A percentile compares a stretch with the other conserved stretches of the same genome.
These are phyloP conservation scores for Globisporangium paroecandrum DNA, from an alignment of 352 stramenopile genomes.

Conservation along the genomic window DNA sequence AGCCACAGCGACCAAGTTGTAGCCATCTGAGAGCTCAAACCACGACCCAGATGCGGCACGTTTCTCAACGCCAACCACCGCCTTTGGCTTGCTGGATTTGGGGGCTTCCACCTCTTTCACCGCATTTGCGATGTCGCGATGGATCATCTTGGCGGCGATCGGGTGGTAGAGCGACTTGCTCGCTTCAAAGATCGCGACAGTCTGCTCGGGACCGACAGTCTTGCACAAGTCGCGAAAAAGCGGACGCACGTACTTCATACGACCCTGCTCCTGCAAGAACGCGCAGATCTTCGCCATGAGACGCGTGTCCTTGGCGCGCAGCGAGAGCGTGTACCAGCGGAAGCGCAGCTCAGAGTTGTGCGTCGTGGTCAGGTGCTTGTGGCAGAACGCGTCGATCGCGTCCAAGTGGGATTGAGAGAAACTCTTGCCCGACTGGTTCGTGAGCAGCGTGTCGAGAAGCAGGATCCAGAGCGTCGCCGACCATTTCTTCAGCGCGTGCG, in stretches of 20 bases:
- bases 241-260: conserved; percentile 75
- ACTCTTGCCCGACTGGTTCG: not conserved
- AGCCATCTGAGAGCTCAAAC: conserved; percentile 6
- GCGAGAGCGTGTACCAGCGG: conserved; percentile 60
- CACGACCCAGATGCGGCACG: not conserved
- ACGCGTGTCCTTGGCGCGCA: conserved; percentile 46
- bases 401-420: conserved; percentile 33
- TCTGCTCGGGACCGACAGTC: conserved; percentile 27
- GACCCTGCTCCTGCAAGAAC: conserved; percentile 65
- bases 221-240: conserved; percentile 60
- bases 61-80: not conserved
- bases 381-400: conserved; percentile 53
- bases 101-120: not conserved
- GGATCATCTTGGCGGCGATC: conserved; percentile 72
- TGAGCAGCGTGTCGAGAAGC: conserved; percentile 52
- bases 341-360: conserved; percentile 71
- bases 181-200: conserved; percentile 33
- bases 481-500: conserved; percentile 25
- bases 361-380: conserved; percentile 42
- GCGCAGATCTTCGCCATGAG: conserved; percentile 34
- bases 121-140: conserved; percentile 39
- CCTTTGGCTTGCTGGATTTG: not conserved
- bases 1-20: conserved; percentile 1
- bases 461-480: conserved; percentile 52
- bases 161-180: conserved; percentile 67